Evolutionary conservation across 805 yeast species (phyloP).

Genomic region (Metschnikowia sp.): DNA sequence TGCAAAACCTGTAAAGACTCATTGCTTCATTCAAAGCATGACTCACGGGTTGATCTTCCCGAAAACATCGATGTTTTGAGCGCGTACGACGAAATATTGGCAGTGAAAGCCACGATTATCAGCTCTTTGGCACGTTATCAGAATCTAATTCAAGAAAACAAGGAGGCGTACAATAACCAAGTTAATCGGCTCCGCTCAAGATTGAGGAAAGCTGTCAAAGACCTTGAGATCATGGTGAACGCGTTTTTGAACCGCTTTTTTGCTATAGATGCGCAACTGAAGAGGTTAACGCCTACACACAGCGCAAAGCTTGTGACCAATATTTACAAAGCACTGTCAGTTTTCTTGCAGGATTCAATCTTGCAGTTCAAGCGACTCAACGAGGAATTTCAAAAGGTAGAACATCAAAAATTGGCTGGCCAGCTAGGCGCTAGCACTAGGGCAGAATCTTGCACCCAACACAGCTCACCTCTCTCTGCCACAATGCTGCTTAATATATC

Average conservation of each 20-base stretch:
- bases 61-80: conserved; percentile 16
- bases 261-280: not conserved
- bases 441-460: not conserved
- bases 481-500: conserved; percentile 2
- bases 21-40: conserved; percentile 43
- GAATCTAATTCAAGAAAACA: conserved; percentile 10
- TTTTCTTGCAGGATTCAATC: conserved; percentile 65
- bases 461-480: conserved; percentile 3
- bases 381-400: conserved; percentile 32
- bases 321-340: conserved; percentile 53
- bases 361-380: conserved; percentile 63
- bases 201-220: conserved; percentile 26
- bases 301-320: conserved; percentile 38
- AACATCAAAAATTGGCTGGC: conserved; percentile 21
- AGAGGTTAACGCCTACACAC: conserved; percentile 1
- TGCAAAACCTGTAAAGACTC: conserved; percentile 68
- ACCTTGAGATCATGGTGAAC: conserved; percentile 26
- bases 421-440: conserved; percentile 1
- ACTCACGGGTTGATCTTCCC: not conserved
- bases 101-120: conserved; percentile 22
- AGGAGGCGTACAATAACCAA: conserved; percentile 14
- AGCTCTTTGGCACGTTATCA: conserved; percentile 23
- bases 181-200: conserved; percentile 22
- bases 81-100: conserved; percentile 20
- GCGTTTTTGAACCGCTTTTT: conserved; percentile 22